Evolutionary conservation across 1,139 yeast species (phyloP), one percentile per base, ranked within the genome.

Genomic region (Nakaseomyces bracarensis): DNA sequence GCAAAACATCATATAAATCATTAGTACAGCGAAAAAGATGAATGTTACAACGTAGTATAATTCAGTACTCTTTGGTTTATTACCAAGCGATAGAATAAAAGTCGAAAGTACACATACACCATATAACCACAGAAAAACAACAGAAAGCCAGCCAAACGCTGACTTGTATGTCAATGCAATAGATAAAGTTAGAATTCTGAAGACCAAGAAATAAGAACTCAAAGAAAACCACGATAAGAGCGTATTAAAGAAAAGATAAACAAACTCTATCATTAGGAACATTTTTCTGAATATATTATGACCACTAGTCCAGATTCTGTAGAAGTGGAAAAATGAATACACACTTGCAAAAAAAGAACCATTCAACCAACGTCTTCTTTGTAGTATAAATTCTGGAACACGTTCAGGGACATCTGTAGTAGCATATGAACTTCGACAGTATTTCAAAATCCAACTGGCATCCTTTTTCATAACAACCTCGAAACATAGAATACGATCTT

Each of bases 331-430:
- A 52, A 86, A 71, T 0, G 95, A 75, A 58, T 87, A 91, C 43
- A 91, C 69, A 1, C 96, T 91, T 1, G 98, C 97, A 58, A 94
- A 94, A 60, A 89, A 89, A 0, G 96, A 93, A 59, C 97, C 97
- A 62, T 89, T 89, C 48, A 87, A 72, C 96, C 96, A 87, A 66
- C 96, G 79, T 65, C 96, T 76, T 69, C 96, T 79, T 63, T 87
- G 96, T 3, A 91, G 76, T 41, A 87, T 78, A 53, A 87, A 85
- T 61, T 87, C 96, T 1, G 93, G 76, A 41, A 89, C 73, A 6
- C 80, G 71, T 54, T 84, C 94, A 3, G 97, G 97, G 39, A 89
- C 96, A 72, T 89, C 97, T 1, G 97, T 89, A 54, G 89, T 95
- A 19, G 96, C 97, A 45, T 82, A 81, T 1, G 96, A 93, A 64